Evolutionary conservation across 2,329 filamentous ascomycete species (phyloP).

Genomic region (Aspergillus ochraceus): DNA sequence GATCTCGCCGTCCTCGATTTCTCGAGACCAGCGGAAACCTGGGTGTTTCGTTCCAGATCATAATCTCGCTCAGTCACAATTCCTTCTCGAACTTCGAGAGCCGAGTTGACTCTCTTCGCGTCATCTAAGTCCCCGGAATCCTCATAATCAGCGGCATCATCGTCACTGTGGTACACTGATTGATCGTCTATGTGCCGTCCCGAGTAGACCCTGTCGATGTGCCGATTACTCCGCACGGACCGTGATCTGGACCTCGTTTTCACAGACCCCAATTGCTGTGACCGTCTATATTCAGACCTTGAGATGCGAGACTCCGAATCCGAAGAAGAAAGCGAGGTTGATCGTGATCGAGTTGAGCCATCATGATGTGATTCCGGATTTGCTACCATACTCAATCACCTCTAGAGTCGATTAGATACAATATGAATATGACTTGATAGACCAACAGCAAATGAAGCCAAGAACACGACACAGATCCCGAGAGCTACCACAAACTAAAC

Average conservation of each 20-base stretch:
- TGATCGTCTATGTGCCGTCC: slow-evolving; percentile 36
- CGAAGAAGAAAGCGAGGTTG: slow-evolving; percentile 19
- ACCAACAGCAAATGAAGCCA: not conserved
- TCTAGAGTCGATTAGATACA: not conserved
- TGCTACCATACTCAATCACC: slow-evolving; percentile 12
- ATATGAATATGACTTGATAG: not conserved
- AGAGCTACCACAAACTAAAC: not conserved
- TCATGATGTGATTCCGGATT: not conserved
- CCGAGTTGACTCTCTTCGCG: slow-evolving; percentile 15
- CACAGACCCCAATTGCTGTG: slow-evolving; percentile 3
- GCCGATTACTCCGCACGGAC: slow-evolving; percentile 13
- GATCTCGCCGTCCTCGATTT: slow-evolving; percentile 25
- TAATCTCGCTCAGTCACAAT: slow-evolving; percentile 28
- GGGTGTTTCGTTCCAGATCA: slow-evolving; percentile 24
- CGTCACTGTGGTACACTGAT: slow-evolving; percentile 30
- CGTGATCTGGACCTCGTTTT: slow-evolving; percentile 16
- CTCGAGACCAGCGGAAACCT: slow-evolving; percentile 18
- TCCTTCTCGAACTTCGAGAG: slow-evolving; percentile 25
- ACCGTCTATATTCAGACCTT: slow-evolving; percentile 1
- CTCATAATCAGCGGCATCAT: slow-evolving; percentile 13
- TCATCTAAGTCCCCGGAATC: slow-evolving; percentile 5
- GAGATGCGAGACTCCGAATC: slow-evolving; percentile 12
- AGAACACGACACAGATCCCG: not conserved
- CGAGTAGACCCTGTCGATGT: slow-evolving; percentile 29
- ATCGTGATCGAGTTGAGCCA: slow-evolving; percentile 12